Percentiles rank a stretch among this genome's conserved stretches.
Evolutionary conservation across 2,329 filamentous ascomycete genomes (phyloP).

Genomic region (Atkinsonella hypoxylon): DNA sequence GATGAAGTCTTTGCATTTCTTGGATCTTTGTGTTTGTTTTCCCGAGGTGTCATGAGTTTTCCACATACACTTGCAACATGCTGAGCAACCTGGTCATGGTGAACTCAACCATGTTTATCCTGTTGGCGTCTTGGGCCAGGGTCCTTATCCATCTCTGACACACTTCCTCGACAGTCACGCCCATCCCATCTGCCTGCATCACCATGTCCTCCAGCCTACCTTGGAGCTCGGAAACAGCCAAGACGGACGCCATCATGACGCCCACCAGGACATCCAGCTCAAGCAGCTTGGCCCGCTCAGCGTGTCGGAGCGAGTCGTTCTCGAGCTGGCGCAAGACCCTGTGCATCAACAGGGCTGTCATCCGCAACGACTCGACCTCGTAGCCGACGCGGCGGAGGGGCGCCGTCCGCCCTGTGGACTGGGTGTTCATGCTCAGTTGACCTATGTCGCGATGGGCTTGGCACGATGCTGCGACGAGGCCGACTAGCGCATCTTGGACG

Average conservation of each 20-base stretch:
- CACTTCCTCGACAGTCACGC: slow-evolving; percentile 2
- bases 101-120: slow-evolving; percentile 8
- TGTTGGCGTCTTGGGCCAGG: slow-evolving; percentile 7
- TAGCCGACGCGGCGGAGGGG: not conserved
- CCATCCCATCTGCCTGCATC: not conserved
- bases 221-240: slow-evolving; percentile 10
- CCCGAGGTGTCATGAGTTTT: not conserved
- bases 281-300: slow-evolving; percentile 7
- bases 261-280: slow-evolving; percentile 10
- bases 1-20: too few species aligned
- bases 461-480: slow-evolving; percentile 11
- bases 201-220: slow-evolving; percentile 6
- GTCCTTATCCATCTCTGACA: slow-evolving; percentile 1
- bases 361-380: slow-evolving; percentile 7
- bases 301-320: not conserved
- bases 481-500: slow-evolving; percentile 6
- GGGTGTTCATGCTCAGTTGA: slow-evolving; percentile 3
- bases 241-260: slow-evolving; percentile 7
- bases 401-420: not conserved
- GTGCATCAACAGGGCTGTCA: slow-evolving; percentile 9
- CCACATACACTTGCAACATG: slow-evolving; percentile 9
- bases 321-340: slow-evolving; percentile 10
- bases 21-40: too few species aligned
- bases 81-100: slow-evolving; percentile 9
- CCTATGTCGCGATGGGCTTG: slow-evolving; percentile 6